Evolutionary conservation across 208 protist species (phyloP).

Genomic region (Leishmania tarentolae): DNA sequence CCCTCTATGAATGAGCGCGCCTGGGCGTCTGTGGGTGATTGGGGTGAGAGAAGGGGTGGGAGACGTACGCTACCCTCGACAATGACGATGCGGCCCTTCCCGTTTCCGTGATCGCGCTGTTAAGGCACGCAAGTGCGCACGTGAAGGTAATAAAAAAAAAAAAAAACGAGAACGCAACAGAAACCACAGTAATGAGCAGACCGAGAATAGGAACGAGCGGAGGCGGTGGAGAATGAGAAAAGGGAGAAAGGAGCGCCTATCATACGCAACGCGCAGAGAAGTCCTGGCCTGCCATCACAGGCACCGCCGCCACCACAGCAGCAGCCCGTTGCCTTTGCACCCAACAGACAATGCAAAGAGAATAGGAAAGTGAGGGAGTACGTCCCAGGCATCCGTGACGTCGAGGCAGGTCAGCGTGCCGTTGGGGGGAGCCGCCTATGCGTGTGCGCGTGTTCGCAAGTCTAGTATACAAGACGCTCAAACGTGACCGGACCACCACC

Average conservation of each 20-base stretch:
- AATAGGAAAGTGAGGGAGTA: not conserved
- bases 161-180: not conserved
- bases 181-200: not conserved
- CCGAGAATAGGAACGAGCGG: no score
- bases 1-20: constrained; percentile 1
- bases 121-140: not conserved
- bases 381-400: not conserved
- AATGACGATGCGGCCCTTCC: not conserved
- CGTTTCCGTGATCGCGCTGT: not conserved
- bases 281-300: not conserved
- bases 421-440: not conserved
- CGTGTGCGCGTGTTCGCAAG: not conserved
- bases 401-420: not conserved
- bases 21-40: not conserved
- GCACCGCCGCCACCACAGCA: no score
- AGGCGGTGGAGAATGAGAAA: not conserved
- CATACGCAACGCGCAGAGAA: not conserved
- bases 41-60: not conserved
- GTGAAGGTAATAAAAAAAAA: not conserved
- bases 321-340: not conserved
- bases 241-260: not conserved
- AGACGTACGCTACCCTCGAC: not conserved
- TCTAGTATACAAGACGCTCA: not conserved
- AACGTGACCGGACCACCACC: not conserved
- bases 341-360: not conserved